Evolutionary conservation across 768 basidiomycete genomes (phyloP).

Genomic region (Kwoniella mangroviensis): DNA sequence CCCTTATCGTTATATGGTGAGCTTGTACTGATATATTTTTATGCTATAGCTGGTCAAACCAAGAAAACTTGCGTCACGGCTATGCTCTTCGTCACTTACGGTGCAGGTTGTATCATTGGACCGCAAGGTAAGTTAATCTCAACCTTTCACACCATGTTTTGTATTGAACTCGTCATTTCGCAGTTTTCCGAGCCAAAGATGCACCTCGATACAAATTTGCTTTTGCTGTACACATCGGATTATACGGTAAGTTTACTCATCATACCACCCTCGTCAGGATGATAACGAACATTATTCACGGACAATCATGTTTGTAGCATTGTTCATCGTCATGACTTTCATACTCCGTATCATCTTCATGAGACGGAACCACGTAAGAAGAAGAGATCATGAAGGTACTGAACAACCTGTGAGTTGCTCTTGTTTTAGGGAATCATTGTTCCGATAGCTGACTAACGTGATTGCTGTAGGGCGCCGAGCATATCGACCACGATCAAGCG

Average conservation of each 20-base stretch:
- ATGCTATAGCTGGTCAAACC: conserved; percentile 61
- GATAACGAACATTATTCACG: neutral
- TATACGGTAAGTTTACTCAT: conserved; percentile 58
- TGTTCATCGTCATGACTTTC: conserved; percentile 61
- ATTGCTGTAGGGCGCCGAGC: conserved; percentile 17
- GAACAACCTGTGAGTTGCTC: conserved; percentile 10
- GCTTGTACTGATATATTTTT: too few relatives aligned
- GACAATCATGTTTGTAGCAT: conserved; percentile 13
- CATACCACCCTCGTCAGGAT: neutral
- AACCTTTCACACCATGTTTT: conserved; percentile 21
- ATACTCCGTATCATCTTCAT: conserved; percentile 62
- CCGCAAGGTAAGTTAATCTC: conserved; percentile 61
- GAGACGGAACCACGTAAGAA: conserved; percentile 58
- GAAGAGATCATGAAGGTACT: conserved; percentile 34
- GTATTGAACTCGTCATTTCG: conserved; percentile 9
- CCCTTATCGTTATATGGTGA: too few relatives aligned
- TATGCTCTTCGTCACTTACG: conserved; percentile 65
- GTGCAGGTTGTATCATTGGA: conserved; percentile 63
- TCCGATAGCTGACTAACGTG: neutral
- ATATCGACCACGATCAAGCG: conserved; percentile 59
- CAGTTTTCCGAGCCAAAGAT: conserved; percentile 57
- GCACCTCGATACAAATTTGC: conserved; percentile 63
- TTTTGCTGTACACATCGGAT: conserved; percentile 62
- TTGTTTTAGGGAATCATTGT: neutral
- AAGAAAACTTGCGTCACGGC: conserved; percentile 63